These are phyloP conservation scores for Parsonsia alboflavescens DNA, from an alignment of 257 asterid genomes.

Conservation along the genomic window DNA sequence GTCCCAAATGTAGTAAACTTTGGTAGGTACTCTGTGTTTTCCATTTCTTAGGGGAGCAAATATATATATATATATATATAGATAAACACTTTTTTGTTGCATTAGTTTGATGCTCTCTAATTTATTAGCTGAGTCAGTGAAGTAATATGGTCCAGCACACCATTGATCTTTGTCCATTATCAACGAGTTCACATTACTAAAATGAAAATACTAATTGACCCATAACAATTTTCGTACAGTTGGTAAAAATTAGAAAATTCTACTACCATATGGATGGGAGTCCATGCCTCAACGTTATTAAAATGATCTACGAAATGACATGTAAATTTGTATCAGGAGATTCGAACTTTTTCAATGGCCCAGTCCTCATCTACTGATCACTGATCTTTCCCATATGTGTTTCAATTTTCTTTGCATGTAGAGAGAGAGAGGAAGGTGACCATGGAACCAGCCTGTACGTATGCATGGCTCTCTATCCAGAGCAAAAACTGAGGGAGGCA, in stretches of 20 bases:
- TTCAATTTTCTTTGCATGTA: neutral
- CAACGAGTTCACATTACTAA: neutral
- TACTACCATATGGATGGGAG: too few relatives aligned
- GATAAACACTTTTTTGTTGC: neutral
- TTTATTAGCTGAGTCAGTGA: neutral
- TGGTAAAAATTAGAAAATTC: neutral
- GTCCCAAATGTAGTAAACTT: too few relatives aligned
- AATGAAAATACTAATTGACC: too few relatives aligned
- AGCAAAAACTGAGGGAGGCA: neutral
- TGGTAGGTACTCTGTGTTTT: neutral
- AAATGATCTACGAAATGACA: too few relatives aligned
- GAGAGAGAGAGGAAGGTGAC: conserved; percentile 4
- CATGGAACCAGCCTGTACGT: conserved; percentile 20
- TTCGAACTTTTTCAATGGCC: too few relatives aligned
- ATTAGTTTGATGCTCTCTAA: neutral
- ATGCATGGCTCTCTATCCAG: conserved; percentile 10
- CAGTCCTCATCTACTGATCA: neutral
- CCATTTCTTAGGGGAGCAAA: neutral
- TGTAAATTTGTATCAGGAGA: too few relatives aligned
- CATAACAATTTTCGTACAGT: neutral
- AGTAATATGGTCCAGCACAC: neutral
- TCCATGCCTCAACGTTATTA: too few relatives aligned
- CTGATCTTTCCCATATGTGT: neutral
- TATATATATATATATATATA: too few relatives aligned
- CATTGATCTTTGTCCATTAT: neutral